Evolutionary conservation across 192 early-diverging fungal species (phyloP).

Genomic region (Coemansia sp.): DNA sequence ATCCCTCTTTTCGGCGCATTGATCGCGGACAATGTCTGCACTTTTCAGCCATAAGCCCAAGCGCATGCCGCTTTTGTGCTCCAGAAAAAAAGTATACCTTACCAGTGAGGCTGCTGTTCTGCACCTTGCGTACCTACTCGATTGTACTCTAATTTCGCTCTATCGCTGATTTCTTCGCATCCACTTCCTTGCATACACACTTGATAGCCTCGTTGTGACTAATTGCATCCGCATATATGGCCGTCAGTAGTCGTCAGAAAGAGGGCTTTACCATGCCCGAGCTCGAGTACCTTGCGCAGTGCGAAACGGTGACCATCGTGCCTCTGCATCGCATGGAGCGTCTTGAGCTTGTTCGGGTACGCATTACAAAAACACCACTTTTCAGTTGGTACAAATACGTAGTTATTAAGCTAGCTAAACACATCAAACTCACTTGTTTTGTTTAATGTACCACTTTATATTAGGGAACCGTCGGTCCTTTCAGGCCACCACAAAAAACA

Average conservation of each 20-base stretch:
- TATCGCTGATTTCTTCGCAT: background rate
- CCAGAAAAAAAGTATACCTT: conserved; percentile 1
- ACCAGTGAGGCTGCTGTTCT: background rate
- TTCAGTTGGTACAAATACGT: no score
- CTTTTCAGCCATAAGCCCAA: background rate
- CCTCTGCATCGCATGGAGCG: conserved; percentile 67
- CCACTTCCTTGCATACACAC: background rate
- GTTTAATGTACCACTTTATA: background rate
- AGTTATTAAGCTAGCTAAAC: background rate
- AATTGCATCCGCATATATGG: conserved; percentile 16
- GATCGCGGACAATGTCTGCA: background rate
- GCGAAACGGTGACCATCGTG: conserved; percentile 71
- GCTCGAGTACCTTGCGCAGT: conserved; percentile 84
- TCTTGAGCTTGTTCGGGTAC: conserved; percentile 73
- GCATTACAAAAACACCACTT: no score
- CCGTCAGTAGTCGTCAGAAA: conserved; percentile 33
- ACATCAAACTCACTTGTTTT: background rate
- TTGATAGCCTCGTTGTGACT: background rate
- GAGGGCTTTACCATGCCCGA: conserved; percentile 71
- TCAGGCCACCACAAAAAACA: conserved; percentile 74
- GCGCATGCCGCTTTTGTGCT: conserved; percentile 4
- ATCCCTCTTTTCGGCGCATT: background rate
- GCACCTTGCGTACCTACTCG: background rate
- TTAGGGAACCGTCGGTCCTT: conserved; percentile 73
- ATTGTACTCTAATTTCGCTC: background rate